These are phyloP conservation scores for Gossypium aridum DNA, from an alignment of 441 rosid species.

Conservation along the genomic window DNA sequence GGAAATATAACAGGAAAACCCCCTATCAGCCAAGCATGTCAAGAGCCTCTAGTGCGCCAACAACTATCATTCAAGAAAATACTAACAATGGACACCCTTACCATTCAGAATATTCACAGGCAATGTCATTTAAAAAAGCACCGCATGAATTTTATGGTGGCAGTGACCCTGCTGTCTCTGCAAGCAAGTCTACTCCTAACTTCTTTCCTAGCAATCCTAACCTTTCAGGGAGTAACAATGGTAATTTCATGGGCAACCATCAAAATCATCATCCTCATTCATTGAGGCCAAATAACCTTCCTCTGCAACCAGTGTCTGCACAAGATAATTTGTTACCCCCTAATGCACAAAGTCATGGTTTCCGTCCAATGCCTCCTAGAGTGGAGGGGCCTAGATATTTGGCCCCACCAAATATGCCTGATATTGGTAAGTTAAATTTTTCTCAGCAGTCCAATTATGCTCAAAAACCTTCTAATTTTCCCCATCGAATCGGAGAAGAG, in stretches of 20 bases:
- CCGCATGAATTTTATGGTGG: conserved; percentile 66
- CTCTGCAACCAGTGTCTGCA: conserved; percentile 35
- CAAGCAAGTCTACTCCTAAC: conserved; percentile 29
- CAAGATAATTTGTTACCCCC: conserved; percentile 30
- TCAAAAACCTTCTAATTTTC: conserved; percentile 34
- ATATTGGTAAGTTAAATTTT: conserved; percentile 41
- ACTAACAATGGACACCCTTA: conserved; percentile 27
- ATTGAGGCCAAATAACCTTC: conserved; percentile 31
- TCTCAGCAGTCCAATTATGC: conserved; percentile 30
- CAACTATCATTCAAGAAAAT: conserved; percentile 32
- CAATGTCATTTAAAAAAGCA: conserved; percentile 61
- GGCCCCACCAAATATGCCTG: conserved; percentile 33
- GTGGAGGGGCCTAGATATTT: conserved; percentile 34
- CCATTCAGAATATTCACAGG: conserved; percentile 35
- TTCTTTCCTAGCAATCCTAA: conserved; percentile 32
- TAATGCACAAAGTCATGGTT: conserved; percentile 29
- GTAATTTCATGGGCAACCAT: conserved; percentile 28
- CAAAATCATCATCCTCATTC: conserved; percentile 34
- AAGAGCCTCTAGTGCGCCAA: conserved; percentile 35
- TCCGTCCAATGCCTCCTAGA: conserved; percentile 35
- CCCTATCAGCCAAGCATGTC: conserved; percentile 34
- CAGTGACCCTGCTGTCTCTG: conserved; percentile 34
- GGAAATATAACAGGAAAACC: conserved; percentile 24
- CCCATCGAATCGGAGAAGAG: conserved; percentile 34
- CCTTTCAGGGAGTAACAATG: conserved; percentile 25